These are phyloP conservation scores for Coemansia sp. DNA, from an alignment of 192 early-diverging fungal genomes.

Conservation along the genomic window DNA sequence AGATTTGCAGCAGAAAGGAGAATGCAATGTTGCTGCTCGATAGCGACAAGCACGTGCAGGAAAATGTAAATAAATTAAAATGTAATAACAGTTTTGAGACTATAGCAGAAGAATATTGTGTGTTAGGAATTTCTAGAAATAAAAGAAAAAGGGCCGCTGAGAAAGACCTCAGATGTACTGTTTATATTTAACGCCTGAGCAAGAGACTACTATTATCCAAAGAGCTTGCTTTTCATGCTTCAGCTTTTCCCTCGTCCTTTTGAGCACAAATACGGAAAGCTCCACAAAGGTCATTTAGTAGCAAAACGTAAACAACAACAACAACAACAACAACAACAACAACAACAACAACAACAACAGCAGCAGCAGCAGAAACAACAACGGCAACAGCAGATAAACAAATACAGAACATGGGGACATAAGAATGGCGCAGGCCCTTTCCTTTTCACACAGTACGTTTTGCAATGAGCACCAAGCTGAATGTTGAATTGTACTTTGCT, in stretches of 20 bases:
- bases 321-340: not conserved
- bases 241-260: too few relatives aligned
- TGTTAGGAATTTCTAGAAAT: not conserved
- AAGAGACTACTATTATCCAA: too few relatives aligned
- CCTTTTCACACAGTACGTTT: not conserved
- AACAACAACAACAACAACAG: not conserved
- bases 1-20: not conserved
- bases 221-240: too few relatives aligned
- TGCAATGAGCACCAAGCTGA: too few relatives aligned
- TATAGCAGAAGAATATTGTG: not conserved
- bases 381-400: not conserved
- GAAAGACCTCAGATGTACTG: not conserved
- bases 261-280: too few relatives aligned
- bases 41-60: not conserved
- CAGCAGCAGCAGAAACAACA: not conserved
- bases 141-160: not conserved
- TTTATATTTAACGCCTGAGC: too few relatives aligned
- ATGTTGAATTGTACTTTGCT: not conserved
- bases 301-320: too few relatives aligned
- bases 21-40: not conserved
- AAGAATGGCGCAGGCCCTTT: conserved; percentile 2
- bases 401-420: not conserved
- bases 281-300: too few relatives aligned
- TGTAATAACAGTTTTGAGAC: not conserved
- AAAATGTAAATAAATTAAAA: not conserved